Percentiles rank a stretch among this genome's conserved stretches.
phyloP scores from a whole-genome alignment of 2,329 filamentous ascomycete species.

The Penicillium italicum region DNA sequence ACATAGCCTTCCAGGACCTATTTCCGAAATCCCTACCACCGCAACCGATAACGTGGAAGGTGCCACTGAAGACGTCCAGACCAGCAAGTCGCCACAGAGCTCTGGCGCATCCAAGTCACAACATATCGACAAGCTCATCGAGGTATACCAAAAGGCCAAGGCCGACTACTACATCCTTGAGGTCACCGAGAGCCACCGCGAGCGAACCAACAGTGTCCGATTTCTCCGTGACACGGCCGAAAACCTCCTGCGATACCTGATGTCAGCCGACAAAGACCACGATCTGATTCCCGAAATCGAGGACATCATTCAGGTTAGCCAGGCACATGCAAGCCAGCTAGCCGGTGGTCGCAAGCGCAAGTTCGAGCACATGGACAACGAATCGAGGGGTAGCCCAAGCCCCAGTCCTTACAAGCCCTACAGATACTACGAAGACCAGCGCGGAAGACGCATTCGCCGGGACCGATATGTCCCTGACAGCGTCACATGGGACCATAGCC shows the following conservation, averaged over 20 bases:
- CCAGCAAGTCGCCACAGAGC: not conserved
- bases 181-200: constrained; percentile 19
- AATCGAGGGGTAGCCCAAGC: not conserved
- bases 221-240: constrained; percentile 46
- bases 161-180: constrained; percentile 32
- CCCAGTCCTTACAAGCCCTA: not conserved
- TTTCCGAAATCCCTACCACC: not conserved
- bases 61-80: not conserved
- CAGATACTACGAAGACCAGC: not conserved
- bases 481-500: constrained; percentile 4
- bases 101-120: constrained; percentile 1
- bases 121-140: constrained; percentile 23
- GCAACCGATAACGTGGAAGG: not conserved
- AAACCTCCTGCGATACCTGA: constrained; percentile 38
- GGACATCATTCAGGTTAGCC: constrained; percentile 32
- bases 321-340: constrained; percentile 35
- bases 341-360: constrained; percentile 40
- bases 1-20: not conserved
- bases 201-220: constrained; percentile 31
- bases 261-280: constrained; percentile 25
- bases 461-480: constrained; percentile 1
- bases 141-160: constrained; percentile 37
- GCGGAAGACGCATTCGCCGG: not conserved
- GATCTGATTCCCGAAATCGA: constrained; percentile 33
- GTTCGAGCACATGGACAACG: constrained; percentile 28